Conservation (phyloP, 2,329 filamentous ascomycete species). For the Colletotrichum sublineola region DNA sequence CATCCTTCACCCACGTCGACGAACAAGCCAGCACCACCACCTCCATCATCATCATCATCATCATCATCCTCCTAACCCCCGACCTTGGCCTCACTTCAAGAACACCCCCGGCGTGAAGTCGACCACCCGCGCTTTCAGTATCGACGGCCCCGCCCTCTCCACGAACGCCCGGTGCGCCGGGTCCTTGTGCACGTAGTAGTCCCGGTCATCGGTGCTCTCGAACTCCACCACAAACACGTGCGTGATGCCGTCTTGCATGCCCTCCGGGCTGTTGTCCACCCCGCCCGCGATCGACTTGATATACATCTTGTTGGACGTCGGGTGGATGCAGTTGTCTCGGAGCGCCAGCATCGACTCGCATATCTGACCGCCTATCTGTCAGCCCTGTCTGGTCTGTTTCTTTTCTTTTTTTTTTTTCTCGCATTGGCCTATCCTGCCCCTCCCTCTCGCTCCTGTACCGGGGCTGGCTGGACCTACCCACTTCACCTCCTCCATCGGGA, state of each 20-base stretch:
- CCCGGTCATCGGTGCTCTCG: conserved; percentile 70
- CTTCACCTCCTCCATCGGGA: conserved; percentile 63
- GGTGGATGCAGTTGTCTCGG: conserved; percentile 72
- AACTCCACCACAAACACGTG: conserved; percentile 81
- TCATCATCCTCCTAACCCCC: background rate
- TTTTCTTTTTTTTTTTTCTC: no score
- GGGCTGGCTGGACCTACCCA: conserved; percentile 60
- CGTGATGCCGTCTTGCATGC: conserved; percentile 70
- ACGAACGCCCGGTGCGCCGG: conserved; percentile 73
- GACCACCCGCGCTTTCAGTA: conserved; percentile 69
- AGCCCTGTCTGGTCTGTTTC: background rate
- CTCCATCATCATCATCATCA: background rate
- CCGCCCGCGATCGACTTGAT: conserved; percentile 71
- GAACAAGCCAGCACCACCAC: background rate
- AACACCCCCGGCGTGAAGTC: conserved; percentile 69
- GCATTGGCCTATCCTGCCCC: background rate
- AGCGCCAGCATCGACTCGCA: conserved; percentile 60
- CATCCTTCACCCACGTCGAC: background rate
- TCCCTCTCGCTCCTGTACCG: background rate
- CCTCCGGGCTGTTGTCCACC: conserved; percentile 72
- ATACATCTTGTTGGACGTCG: conserved; percentile 70
- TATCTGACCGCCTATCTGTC: conserved; percentile 45
- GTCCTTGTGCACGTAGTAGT: conserved; percentile 77
- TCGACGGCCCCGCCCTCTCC: conserved; percentile 59
- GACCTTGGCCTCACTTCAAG: background rate